A percentile compares a stretch with the other conserved stretches of the same genome.
phyloP scores from a whole-genome alignment of 495 filamentous ascomycete genomes.

The Penicillium egyptiacum region DNA sequence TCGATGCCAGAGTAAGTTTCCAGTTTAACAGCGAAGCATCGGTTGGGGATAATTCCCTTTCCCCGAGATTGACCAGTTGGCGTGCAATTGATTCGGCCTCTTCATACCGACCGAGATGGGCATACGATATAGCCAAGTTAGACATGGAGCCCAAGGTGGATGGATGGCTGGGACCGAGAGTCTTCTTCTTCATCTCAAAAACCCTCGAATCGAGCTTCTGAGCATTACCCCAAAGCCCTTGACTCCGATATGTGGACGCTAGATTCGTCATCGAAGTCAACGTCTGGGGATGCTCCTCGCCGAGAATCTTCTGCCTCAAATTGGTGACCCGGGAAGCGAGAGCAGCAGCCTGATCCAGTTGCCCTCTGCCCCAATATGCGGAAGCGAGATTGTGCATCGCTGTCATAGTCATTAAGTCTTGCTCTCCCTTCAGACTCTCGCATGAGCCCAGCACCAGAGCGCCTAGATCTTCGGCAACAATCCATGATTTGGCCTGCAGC shows the following conservation, averaged over 20 bases:
- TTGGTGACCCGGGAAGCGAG: slow-evolving; percentile 6
- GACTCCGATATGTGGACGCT: slow-evolving; percentile 29
- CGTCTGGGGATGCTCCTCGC: slow-evolving; percentile 20
- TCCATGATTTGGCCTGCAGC: slow-evolving; percentile 13
- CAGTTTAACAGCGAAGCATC: slow-evolving; percentile 28
- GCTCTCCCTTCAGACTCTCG: slow-evolving; percentile 23
- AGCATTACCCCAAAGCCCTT: slow-evolving; percentile 33
- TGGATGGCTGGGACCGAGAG: slow-evolving; percentile 36
- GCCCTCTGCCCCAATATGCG: slow-evolving; percentile 27
- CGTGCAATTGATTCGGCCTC: slow-evolving; percentile 30
- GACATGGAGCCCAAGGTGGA: slow-evolving; percentile 32
- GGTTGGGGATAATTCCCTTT: slow-evolving; percentile 26
- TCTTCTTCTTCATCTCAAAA: slow-evolving; percentile 16
- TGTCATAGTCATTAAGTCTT: slow-evolving; percentile 21
- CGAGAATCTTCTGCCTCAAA: slow-evolving; percentile 17
- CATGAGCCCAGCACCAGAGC: slow-evolving; percentile 22
- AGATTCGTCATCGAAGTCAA: slow-evolving; percentile 29
- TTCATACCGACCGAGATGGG: slow-evolving; percentile 25
- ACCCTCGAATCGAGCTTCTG: slow-evolving; percentile 16
- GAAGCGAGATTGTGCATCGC: slow-evolving; percentile 31
- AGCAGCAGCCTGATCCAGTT: slow-evolving; percentile 16
- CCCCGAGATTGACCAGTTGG: slow-evolving; percentile 22
- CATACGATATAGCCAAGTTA: slow-evolving; percentile 25
- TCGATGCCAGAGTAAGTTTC: slow-evolving; percentile 18
- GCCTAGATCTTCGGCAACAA: slow-evolving; percentile 19